Evolutionary conservation across 441 rosid species (phyloP).

Genomic region (Dalechampia spathulata): DNA sequence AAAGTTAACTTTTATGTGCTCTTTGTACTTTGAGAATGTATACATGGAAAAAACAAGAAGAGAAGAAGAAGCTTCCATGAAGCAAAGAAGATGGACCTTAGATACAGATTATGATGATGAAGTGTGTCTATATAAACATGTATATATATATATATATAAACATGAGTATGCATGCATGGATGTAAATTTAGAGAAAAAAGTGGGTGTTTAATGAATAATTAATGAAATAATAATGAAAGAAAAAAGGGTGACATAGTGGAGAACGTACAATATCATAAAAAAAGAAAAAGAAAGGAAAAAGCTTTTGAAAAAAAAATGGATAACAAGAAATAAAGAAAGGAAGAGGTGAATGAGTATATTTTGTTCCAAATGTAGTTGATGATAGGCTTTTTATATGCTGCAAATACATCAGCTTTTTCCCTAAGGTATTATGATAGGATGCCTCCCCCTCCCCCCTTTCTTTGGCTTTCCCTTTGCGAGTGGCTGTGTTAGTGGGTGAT

Average conservation of each 20-base stretch:
- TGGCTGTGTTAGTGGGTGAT: conserved; percentile 35
- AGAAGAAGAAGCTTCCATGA: no score
- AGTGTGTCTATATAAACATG: no score
- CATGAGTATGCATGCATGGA: background rate
- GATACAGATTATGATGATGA: background rate
- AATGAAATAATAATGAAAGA: background rate
- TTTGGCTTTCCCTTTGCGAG: conserved; percentile 34
- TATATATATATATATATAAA: no score
- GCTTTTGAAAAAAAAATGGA: background rate
- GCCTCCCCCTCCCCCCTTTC: conserved; percentile 15
- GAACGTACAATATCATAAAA: background rate
- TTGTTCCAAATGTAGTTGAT: conserved; percentile 33
- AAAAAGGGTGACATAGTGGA: background rate
- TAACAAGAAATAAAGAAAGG: conserved; percentile 22
- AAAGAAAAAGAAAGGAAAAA: background rate
- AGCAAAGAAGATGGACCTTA: background rate
- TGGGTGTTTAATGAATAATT: background rate
- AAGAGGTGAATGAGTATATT: conserved; percentile 16
- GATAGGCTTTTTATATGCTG: conserved; percentile 39
- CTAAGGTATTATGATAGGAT: conserved; percentile 17
- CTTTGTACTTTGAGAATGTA: no score
- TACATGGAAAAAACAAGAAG: no score
- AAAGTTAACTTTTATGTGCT: no score
- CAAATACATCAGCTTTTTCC: conserved; percentile 47
- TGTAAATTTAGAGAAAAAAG: background rate